Evolutionary conservation across 1,284 basidiomycete genomes (phyloP), one percentile per base, ranked within the genome.

Genomic region (Sanghuangporus sanghuang): DNA sequence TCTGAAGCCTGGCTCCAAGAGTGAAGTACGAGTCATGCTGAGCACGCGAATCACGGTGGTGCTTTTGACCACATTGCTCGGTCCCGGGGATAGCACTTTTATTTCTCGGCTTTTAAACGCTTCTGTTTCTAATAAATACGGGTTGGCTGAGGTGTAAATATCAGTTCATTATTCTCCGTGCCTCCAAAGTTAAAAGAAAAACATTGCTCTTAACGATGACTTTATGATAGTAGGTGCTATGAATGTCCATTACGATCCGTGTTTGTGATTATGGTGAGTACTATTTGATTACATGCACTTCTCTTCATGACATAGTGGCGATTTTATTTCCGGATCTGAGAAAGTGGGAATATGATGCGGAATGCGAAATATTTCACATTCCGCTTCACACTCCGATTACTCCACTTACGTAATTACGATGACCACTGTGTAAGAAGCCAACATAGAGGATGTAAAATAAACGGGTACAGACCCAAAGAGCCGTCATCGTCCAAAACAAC

Each of bases 121-220:
- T 32, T 16, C 32, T 35, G n/a, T 58, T 39, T 62, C 27, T 32
- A 5, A 32, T 32, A 32, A 32, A 39, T 60, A 40, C 69, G 90
- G 89, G 68, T 87, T 87, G 11, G 81, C 85, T 42, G 76, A 80
- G 46, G 85, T 90, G 70, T 92, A 85, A 90, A 0, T 92, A 91
- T 72, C 81, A 87, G 68, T 91, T 90, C 73, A 91, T 92, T 75
- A 89, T 92, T 67, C 91, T 92, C 77, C 88, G 88, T 65, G 89
- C 89, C 11, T 90, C 88, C 7, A 89, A 92, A 73, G 90, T 92
- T 66, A 92, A 92, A 69, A 90, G 66, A 92, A 92, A 69, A 90
- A 92, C 70, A 78, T 92, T 18, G 81, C 87, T 35, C 89, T 92
- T 11, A 89, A 92, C 68, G 86, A 90, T 66, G 81, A 82, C 2